Base-by-base conservation (phyloP, 139 green algal genomes). In the Micractinium sp. region DNA sequence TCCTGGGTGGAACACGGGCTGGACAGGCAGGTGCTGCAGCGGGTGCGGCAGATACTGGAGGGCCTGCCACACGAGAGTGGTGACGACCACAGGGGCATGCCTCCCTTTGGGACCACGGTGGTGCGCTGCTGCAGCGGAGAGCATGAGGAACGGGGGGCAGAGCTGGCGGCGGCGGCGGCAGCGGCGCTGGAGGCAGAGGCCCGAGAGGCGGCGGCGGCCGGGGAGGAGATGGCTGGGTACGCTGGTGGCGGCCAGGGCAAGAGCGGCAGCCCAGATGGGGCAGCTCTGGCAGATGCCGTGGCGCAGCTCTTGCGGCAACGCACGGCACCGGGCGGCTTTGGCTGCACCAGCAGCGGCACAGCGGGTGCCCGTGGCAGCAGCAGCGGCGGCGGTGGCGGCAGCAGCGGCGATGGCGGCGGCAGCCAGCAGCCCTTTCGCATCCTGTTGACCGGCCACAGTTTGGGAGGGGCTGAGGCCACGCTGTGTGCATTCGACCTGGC, bases 41-140 rank as follows among this genome's bases (percentile, higher is more conserved):
- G 78, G 78, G 78, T 84, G 29, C 41, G 41, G 78, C 78, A 84
- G 31, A 31, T 84, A 31, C 78, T 84, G 78, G 29, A 84, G 29
- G 78, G 78, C 29, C 7, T 56, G 47, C 9, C 47, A 56, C 47
- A 56, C n/a, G n/a, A n/a, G n/a, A n/a, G n/a, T 56, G 2, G 29
- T 15, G 31, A 13, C 29, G 14, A 36, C 41, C 20, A 31, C 27
- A 27, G 29, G 20, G 78, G 53, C 78, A 84, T 84, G 78, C 27
- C 78, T 3, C 78, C 78, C 29, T 84, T 84, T 67, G 41, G 12
- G 2, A 67, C 78, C 41, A 84, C 78, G 1, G 78, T 84, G 41
- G 78, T 84, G 78, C 78, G 78, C 41, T 84, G 78, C 78, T 84
- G 78, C 78, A 84, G 78, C 78, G 0, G 5, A 27, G 41, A 29